phyloP scores from a whole-genome alignment of 2,329 filamentous ascomycete species.

The Capronia americana region DNA sequence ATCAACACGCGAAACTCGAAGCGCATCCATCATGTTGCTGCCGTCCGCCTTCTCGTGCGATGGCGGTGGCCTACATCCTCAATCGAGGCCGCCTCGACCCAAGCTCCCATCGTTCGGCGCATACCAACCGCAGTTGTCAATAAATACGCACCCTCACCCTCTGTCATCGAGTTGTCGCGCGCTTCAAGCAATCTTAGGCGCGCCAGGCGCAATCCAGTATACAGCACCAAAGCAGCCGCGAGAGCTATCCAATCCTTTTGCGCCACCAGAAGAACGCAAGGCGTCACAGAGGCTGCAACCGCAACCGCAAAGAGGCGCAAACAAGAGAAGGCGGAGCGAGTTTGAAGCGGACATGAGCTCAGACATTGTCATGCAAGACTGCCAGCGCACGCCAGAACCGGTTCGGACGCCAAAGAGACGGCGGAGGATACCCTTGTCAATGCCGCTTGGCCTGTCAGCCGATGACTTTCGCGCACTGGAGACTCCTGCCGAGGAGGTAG shows the following conservation, averaged over 20 bases:
- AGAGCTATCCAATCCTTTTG: conserved; percentile 41
- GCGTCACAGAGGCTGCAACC: conserved; percentile 32
- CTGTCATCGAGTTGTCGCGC: conserved; percentile 41
- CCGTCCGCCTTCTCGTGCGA: conserved; percentile 56
- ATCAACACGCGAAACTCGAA: conserved; percentile 15
- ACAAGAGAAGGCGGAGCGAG: conserved; percentile 49
- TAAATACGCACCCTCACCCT: conserved; percentile 49
- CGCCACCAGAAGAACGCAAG: conserved; percentile 22
- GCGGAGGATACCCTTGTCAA: conserved; percentile 50
- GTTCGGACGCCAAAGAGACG: conserved; percentile 53
- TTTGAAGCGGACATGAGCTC: conserved; percentile 41
- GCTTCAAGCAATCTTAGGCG: conserved; percentile 39
- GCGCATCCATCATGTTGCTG: conserved; percentile 47
- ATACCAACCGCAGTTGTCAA: conserved; percentile 46
- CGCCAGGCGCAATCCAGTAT: conserved; percentile 41
- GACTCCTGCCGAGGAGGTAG: conserved; percentile 38
- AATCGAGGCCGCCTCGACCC: conserved; percentile 30
- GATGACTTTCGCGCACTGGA: conserved; percentile 54
- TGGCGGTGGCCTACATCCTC: conserved; percentile 38
- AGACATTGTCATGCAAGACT: conserved; percentile 33
- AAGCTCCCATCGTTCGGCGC: conserved; percentile 46
- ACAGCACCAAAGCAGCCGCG: conserved; percentile 42
- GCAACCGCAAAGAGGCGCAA: conserved; percentile 44
- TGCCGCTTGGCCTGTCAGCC: conserved; percentile 52
- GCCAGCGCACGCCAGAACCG: conserved; percentile 28